Percentiles rank a stretch among this genome's conserved stretches.
phyloP scores from a whole-genome alignment of 1,139 yeast genomes.

The Kodamaea sp. region DNA sequence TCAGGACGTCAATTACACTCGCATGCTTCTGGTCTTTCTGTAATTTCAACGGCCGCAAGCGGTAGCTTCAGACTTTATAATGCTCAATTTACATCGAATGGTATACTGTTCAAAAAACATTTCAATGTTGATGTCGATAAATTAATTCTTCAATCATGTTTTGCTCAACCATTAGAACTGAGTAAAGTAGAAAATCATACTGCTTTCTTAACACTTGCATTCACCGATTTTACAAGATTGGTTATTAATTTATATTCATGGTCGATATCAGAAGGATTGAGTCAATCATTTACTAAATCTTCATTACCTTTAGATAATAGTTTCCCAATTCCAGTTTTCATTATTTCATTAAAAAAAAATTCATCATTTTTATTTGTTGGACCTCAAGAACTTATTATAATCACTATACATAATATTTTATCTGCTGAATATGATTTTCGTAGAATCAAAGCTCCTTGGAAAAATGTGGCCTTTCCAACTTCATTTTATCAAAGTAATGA shows the following conservation, averaged over 20 bases:
- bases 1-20: slow-evolving; percentile 35
- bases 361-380: slow-evolving; percentile 34
- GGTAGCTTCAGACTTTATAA: slow-evolving; percentile 38
- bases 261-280: slow-evolving; percentile 29
- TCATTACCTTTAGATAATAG: slow-evolving; percentile 36
- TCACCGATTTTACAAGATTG: slow-evolving; percentile 36
- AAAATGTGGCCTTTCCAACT: slow-evolving; percentile 36
- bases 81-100: slow-evolving; percentile 32
- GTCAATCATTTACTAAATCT: slow-evolving; percentile 21
- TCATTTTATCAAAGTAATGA: slow-evolving; percentile 27
- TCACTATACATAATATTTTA: slow-evolving; percentile 43
- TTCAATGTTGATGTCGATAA: slow-evolving; percentile 43
- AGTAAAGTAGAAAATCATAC: slow-evolving; percentile 27
- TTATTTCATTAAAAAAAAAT: slow-evolving; percentile 32
- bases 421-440: slow-evolving; percentile 43
- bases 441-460: slow-evolving; percentile 15
- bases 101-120: slow-evolving; percentile 36
- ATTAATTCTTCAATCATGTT: slow-evolving; percentile 39
- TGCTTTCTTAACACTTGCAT: slow-evolving; percentile 34
- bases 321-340: slow-evolving; percentile 40
- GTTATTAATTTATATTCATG: slow-evolving; percentile 40
- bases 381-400: slow-evolving; percentile 21
- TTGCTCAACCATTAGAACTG: slow-evolving; percentile 33
- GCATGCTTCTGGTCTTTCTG: slow-evolving; percentile 37
- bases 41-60: slow-evolving; percentile 37